Percentiles rank a stretch among this genome's conserved stretches.
phyloP scores from a whole-genome alignment of 495 filamentous ascomycete genomes.

The Xylaria scruposa region DNA sequence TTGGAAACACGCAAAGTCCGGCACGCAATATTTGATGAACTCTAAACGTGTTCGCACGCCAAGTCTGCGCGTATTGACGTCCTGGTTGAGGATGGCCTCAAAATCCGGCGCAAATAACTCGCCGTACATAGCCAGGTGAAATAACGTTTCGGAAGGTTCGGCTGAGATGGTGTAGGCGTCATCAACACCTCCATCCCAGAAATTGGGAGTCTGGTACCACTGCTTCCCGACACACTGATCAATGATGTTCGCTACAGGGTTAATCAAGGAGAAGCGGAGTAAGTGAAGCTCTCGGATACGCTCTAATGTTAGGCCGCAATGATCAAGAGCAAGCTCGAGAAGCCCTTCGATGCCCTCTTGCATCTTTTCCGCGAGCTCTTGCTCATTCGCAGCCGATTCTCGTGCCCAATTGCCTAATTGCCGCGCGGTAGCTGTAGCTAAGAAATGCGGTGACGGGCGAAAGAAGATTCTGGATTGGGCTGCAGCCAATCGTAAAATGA shows the following conservation, averaged over 20 bases:
- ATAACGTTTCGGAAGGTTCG: slow-evolving; percentile 33
- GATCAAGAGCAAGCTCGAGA: slow-evolving; percentile 41
- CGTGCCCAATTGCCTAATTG: slow-evolving; percentile 47
- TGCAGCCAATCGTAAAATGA: slow-evolving; percentile 43
- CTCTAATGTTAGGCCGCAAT: slow-evolving; percentile 43
- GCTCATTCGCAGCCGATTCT: slow-evolving; percentile 33
- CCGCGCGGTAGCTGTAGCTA: slow-evolving; percentile 43
- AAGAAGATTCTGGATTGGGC: slow-evolving; percentile 45
- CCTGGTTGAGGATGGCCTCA: slow-evolving; percentile 31
- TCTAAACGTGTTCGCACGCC: slow-evolving; percentile 41
- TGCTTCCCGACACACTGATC: slow-evolving; percentile 43
- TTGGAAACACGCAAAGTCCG: slow-evolving; percentile 27
- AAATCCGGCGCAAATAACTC: slow-evolving; percentile 46
- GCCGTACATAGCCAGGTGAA: slow-evolving; percentile 48
- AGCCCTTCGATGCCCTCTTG: slow-evolving; percentile 41
- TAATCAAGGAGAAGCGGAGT: slow-evolving; percentile 43
- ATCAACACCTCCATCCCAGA: slow-evolving; percentile 46
- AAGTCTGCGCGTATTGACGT: slow-evolving; percentile 10
- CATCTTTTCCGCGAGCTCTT: slow-evolving; percentile 27
- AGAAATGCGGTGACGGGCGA: slow-evolving; percentile 47
- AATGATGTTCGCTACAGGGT: slow-evolving; percentile 44
- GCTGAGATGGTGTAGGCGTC: slow-evolving; percentile 40
- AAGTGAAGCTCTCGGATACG: slow-evolving; percentile 44
- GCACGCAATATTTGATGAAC: slow-evolving; percentile 49
- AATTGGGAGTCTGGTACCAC: slow-evolving; percentile 40